Evolutionary conservation across 2,329 filamentous ascomycete species (phyloP).

Genomic region (Lomentospora prolificans): DNA sequence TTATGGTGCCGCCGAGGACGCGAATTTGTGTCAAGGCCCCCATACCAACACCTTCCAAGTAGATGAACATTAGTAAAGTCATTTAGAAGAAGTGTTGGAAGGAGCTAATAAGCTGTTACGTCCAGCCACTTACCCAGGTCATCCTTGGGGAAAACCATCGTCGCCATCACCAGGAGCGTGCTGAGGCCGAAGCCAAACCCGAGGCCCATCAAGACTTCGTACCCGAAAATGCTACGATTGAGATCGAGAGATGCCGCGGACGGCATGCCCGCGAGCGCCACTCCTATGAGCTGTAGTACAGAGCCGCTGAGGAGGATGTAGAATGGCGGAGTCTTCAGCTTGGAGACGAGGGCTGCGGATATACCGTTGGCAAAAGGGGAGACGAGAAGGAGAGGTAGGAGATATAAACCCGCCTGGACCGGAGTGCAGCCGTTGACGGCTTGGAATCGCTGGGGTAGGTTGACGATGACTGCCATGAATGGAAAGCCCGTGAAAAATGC

Average conservation of each 20-base stretch:
- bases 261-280: neutral
- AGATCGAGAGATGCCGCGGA: neutral
- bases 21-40: neutral
- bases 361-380: neutral
- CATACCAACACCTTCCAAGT: neutral
- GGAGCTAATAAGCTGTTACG: no score
- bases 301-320: neutral
- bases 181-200: neutral
- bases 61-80: neutral
- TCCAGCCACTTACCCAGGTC: neutral
- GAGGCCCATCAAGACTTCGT: neutral
- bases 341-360: neutral
- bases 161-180: neutral
- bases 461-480: slow-evolving; percentile 8
- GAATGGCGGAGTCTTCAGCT: neutral
- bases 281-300: neutral
- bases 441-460: slow-evolving; percentile 15
- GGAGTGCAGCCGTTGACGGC: slow-evolving; percentile 11
- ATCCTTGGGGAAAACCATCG: neutral
- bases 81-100: no score
- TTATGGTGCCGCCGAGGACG: neutral
- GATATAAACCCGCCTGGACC: neutral
- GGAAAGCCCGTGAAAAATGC: neutral
- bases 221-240: neutral
- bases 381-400: neutral